Percentiles rank a stretch among this genome's conserved stretches.
phyloP scores from a whole-genome alignment of 1,139 yeast species.

The Sugiyamaella grinbergsii region DNA sequence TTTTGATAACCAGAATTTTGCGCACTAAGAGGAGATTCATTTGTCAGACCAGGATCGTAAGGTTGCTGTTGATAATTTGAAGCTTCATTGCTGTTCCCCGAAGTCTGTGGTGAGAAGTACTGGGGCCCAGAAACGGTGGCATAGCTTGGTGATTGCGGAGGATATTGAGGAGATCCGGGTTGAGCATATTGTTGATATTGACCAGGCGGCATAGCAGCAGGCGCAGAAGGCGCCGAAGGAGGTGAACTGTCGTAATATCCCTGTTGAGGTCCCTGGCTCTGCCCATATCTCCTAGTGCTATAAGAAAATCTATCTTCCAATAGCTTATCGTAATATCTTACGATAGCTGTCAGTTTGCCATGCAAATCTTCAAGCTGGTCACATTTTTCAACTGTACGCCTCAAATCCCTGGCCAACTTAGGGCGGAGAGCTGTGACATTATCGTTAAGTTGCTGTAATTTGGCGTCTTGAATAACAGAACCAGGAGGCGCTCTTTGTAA shows the following conservation, averaged over 20 bases:
- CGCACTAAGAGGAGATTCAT: conserved; percentile 8
- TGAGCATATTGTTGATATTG: conserved; percentile 17
- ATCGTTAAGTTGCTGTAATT: conserved; percentile 64
- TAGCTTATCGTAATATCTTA: conserved; percentile 74
- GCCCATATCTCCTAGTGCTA: conserved; percentile 35
- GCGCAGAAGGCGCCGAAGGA: conserved; percentile 1
- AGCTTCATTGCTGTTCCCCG: not conserved
- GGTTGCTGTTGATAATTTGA: not conserved
- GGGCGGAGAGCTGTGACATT: conserved; percentile 71
- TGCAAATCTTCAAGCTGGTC: conserved; percentile 76
- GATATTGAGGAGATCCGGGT: conserved; percentile 3
- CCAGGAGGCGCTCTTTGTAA: conserved; percentile 54
- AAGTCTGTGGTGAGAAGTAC: conserved; percentile 4
- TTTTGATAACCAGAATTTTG: conserved; percentile 8
- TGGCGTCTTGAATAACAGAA: conserved; percentile 61
- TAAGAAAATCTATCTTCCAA: conserved; percentile 65
- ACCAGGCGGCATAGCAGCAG: conserved; percentile 15
- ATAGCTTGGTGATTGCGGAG: conserved; percentile 22
- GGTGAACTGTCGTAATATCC: not conserved
- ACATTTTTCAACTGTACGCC: conserved; percentile 64
- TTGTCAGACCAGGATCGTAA: not conserved
- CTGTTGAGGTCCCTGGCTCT: not conserved
- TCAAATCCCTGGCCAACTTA: conserved; percentile 66
- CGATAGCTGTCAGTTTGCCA: conserved; percentile 77
- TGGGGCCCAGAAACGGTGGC: conserved; percentile 36